Evolutionary conservation across 352 stramenopile species (phyloP).

Genomic region (Phytophthora pseudosyringae): DNA sequence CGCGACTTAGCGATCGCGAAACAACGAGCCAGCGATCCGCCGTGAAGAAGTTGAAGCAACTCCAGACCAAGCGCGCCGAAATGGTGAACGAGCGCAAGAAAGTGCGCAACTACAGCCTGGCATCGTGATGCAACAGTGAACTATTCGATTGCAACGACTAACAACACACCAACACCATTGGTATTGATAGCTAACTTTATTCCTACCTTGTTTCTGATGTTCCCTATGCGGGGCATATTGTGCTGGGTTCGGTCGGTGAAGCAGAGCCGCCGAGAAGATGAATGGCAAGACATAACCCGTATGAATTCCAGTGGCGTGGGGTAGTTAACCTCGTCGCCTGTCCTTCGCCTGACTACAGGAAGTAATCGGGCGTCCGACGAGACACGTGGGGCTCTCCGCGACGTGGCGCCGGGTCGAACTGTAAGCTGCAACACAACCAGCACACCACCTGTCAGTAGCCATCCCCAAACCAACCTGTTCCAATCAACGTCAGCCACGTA

Average conservation of each 20-base stretch:
- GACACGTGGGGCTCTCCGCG: constrained; percentile 94
- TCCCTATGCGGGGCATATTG: constrained; percentile 20
- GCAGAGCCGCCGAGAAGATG: constrained; percentile 31
- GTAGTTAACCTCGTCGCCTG: constrained; percentile 10
- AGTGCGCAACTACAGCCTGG: constrained; percentile 82
- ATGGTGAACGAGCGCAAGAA: constrained; percentile 82
- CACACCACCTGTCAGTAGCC: constrained; percentile 19
- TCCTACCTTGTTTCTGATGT: constrained; percentile 37
- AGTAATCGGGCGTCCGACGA: constrained; percentile 94
- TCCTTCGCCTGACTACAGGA: constrained; percentile 79
- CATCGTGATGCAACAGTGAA: constrained; percentile 26
- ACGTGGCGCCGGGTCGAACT: constrained; percentile 95
- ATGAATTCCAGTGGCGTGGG: constrained; percentile 9
- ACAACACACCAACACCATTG: constrained; percentile 4
- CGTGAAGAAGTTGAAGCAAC: constrained; percentile 73
- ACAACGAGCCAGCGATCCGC: constrained; percentile 65
- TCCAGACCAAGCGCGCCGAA: constrained; percentile 75
- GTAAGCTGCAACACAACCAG: constrained; percentile 70
- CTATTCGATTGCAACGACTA: background rate
- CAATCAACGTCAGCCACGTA: constrained; percentile 49
- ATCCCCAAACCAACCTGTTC: background rate
- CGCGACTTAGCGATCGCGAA: constrained; percentile 57
- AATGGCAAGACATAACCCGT: constrained; percentile 28
- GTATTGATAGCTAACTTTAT: constrained; percentile 43
- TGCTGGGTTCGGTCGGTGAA: constrained; percentile 19